Evolutionary conservation across 75 land plant species (phyloP), one percentile per base, ranked within the genome.

Genomic region (Picea sitchensis): DNA sequence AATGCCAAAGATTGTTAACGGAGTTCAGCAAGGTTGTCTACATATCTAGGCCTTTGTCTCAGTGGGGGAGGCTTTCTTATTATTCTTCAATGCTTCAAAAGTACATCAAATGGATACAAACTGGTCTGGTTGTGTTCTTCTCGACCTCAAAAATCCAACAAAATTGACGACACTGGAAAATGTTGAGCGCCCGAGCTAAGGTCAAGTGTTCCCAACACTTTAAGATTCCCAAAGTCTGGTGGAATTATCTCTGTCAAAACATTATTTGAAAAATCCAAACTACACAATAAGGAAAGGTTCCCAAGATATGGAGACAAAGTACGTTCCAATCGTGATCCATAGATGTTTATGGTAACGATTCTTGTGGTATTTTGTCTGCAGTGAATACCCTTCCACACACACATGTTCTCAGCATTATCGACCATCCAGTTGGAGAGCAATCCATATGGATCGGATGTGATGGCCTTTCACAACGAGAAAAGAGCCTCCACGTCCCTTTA

Each of bases 251-350:
- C 86, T 11, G 71, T 54, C 31, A 84, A 56, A 2, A 26, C 47
- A 80, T 84, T 84, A 72, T 67, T 60, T 8, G 72, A 63, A 7
- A 84, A 58, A 56, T 84, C 76, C 47, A 84, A 54, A 76, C 73
- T 82, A 18, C 62, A 67, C 30, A 83, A 82, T 3, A 65, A 65
- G 4, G 78, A 14, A 47, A 83, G 82, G 61, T 83, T 76, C 5
- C 56, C 75, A 0, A 80, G 32, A 44, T 76, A 63, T 21, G 77
- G 71, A 2, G 82, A 82, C 0, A 83, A 58, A 34, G 77, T 59
- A 18, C 85, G 82, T 26, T 75, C 26, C 31, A 86, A 76, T 18
- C 14, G 31, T 60, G 54, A 58, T 9, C 31, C 4, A 65, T 36
- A 34, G 38, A 65, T 15, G 15, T 30, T 3, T 1, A 65, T 65